Base-by-base conservation (phyloP, 768 basidiomycete genomes). In the Serendipita indica region DNA sequence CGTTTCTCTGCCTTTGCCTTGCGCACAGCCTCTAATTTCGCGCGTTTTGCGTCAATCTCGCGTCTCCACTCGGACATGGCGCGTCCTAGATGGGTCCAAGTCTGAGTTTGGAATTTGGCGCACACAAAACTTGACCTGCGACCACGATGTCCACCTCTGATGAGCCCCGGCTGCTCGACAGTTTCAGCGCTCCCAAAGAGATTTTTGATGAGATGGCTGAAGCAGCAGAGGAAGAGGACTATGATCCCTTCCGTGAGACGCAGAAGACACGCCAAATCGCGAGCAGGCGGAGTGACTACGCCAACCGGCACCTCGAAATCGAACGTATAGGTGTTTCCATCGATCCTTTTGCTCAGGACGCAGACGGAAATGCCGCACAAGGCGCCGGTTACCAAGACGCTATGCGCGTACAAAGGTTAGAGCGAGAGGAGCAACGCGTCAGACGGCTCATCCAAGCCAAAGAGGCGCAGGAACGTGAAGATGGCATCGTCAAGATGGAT, bases 231-330 rank as follows among this genome's bases (percentile, higher is more conserved):
- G 90, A 92, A 67, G 94, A 97, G 67, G 79, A 93, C 71, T 70
- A 87, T 67, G 89, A 93, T 69, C 89, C 88, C 20, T 90, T 90
- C 66, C 89, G 88, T 56, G 91, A 93, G 73, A 93, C 90, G 12
- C 88, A 92, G 54, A 86, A 84, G 58, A 84, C 88, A 67, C 87
- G 89, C 61, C 94, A 97, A 75, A 89, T 98, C 68, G 89, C 93
- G 22, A 77, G 87, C 35, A 80, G 94, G 56, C 90, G 97, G 73
- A 86, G 83, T 56, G 94, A 96, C 68, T 99, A 98, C 68, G 94
- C 98, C 69, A 83, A 86, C 66, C 81, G 92, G 60, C 81, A 92
- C 39, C 97, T 97, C 69, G 80, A 79, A 28, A 79, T 84, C 61
- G 86, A 86, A 39, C 86, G 89, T 58, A 79, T 78, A 6, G 87